Evolutionary conservation across 495 filamentous ascomycete genomes (phyloP), one percentile per base, ranked within the genome.

Genomic region (Penicillium chermesinum): DNA sequence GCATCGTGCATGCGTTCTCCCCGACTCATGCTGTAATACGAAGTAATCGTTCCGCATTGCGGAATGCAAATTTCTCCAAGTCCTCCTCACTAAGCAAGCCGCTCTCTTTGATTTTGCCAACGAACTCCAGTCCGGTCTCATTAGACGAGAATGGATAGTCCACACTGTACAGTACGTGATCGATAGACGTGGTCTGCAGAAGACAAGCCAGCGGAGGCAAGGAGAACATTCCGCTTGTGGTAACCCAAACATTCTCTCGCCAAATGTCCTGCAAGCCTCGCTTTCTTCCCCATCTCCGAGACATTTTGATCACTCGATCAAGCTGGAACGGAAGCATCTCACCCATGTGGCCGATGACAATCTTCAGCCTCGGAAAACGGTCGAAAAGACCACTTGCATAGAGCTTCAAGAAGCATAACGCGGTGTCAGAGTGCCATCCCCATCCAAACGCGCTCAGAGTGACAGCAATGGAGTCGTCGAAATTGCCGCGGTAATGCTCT

Each of bases 141-240:
- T 72, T 73, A 22, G 53, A 50, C 47, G 61, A 66, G 44, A 79
- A 85, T 0, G 80, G 82, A 59, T 82, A 83, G 46, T 82, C 79
- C 12, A 82, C 75, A 41, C 72, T 77, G 49, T 75, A 84, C 62
- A 85, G 45, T 15, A 84, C 71, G 9, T 62, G 58, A 7, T 81
- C 74, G 20, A 75, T 54, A 16, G 41, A 43, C 12, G 74, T 75
- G 21, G 76, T 75, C 9, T 66, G 46, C 53, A 80, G 52, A 14
- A 80, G 59, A 65, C 57, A 72, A 55, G 70, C 62, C 59, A 66
- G 35, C 15, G 58, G 53, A 34, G 53, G 35, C 38, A 62, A 21
- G n/a, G 55, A 42, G 43, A 61, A 64, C 53, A 62, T 64, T 7
- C 62, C 62, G 41, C 62, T 64, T 2, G 62, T 65, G 12, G 62